phyloP scores from a whole-genome alignment of 2,329 filamentous ascomycete species.

The Aspergillus caelatus region DNA sequence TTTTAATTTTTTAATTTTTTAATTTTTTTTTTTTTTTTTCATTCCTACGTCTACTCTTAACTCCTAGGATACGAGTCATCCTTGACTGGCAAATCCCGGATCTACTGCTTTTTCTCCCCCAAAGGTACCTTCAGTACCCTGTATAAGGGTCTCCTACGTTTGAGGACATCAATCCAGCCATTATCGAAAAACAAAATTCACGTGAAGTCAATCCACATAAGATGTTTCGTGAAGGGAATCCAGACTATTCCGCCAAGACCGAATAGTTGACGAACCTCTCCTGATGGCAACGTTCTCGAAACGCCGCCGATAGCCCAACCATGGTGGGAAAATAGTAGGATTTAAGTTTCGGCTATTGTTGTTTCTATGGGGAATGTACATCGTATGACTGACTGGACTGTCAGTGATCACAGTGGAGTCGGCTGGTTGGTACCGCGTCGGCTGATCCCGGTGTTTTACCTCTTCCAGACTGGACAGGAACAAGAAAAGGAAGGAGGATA shows the following conservation, averaged over 20 bases:
- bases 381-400: constrained; percentile 10
- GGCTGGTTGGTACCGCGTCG: not conserved
- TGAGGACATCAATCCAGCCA: too few species aligned
- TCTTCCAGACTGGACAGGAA: not conserved
- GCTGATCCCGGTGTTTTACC: not conserved
- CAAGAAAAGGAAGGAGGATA: not conserved
- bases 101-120: not conserved
- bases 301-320: not conserved
- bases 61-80: not conserved
- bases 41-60: not conserved
- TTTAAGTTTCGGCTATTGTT: constrained; percentile 6
- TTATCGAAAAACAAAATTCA: not conserved
- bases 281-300: not conserved
- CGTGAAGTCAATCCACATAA: not conserved
- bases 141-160: too few species aligned
- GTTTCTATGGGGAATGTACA: constrained; percentile 3
- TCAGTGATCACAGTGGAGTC: not conserved
- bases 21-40: not conserved
- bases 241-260: not conserved
- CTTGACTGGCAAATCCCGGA: not conserved
- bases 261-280: not conserved
- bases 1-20: too few species aligned
- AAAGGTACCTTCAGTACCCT: too few species aligned
- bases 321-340: not conserved
- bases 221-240: not conserved